Conservation (phyloP, 805 yeast genomes). For the Teunomyces panamensis region DNA sequence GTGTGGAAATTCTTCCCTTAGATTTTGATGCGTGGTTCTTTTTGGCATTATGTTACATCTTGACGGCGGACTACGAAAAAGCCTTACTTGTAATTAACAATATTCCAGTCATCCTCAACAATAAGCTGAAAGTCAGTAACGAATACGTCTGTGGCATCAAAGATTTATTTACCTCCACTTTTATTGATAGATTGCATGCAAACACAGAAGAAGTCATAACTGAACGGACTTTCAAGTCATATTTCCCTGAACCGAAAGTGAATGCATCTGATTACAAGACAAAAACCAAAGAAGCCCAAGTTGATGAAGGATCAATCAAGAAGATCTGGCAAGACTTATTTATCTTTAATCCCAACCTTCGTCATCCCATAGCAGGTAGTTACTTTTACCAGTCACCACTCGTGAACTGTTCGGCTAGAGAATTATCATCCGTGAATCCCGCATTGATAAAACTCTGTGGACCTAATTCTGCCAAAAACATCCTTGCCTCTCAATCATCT, state of each 20-base stretch:
- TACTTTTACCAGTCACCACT: slow-evolving; percentile 37
- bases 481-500: slow-evolving; percentile 31
- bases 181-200: slow-evolving; percentile 15
- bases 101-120: slow-evolving; percentile 52
- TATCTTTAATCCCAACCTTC: slow-evolving; percentile 23
- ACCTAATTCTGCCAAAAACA: slow-evolving; percentile 22
- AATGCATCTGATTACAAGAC: slow-evolving; percentile 4
- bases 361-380: slow-evolving; percentile 36
- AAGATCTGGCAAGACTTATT: slow-evolving; percentile 33
- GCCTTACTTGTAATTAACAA: slow-evolving; percentile 72
- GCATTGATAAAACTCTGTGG: slow-evolving; percentile 26
- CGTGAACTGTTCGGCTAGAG: slow-evolving; percentile 28
- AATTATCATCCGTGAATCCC: slow-evolving; percentile 35
- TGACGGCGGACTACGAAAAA: slow-evolving; percentile 49
- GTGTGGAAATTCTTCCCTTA: slow-evolving; percentile 68
- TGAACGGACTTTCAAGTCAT: slow-evolving; percentile 24
- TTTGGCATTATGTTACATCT: slow-evolving; percentile 58
- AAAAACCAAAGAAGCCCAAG: neutral
- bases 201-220: slow-evolving; percentile 22
- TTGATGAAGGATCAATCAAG: slow-evolving; percentile 24
- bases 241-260: slow-evolving; percentile 27
- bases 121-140: slow-evolving; percentile 9
- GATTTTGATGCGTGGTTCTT: slow-evolving; percentile 73
- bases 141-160: slow-evolving; percentile 21
- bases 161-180: slow-evolving; percentile 24